A percentile compares a stretch with the other conserved stretches of the same genome.
phyloP scores from a whole-genome alignment of 208 protist genomes.

The Trypanosoma theileri region DNA sequence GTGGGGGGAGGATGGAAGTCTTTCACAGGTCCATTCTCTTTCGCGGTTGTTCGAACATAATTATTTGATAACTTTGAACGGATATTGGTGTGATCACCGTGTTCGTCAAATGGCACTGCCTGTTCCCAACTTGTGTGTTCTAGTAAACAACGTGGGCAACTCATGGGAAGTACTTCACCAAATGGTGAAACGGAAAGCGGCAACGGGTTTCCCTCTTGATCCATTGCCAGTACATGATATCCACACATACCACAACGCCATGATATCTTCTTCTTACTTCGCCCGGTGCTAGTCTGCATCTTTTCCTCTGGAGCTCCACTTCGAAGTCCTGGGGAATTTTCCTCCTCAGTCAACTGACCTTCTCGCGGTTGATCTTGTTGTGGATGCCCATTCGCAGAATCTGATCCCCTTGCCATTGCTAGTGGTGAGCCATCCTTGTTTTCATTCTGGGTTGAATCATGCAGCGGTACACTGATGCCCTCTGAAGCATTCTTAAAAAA shows the following conservation, averaged over 20 bases:
- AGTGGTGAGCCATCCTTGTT: too few relatives aligned
- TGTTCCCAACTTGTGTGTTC: constrained; percentile 72
- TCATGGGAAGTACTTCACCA: constrained; percentile 65
- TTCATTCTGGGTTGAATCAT: too few relatives aligned
- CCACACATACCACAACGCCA: constrained; percentile 82
- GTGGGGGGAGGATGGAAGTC: neutral
- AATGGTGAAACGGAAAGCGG: constrained; percentile 67
- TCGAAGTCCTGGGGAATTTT: too few relatives aligned
- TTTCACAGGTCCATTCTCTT: constrained; percentile 1
- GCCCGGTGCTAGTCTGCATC: neutral
- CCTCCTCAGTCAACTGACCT: too few relatives aligned
- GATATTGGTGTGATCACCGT: constrained; percentile 78
- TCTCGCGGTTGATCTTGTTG: too few relatives aligned
- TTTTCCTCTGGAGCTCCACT: neutral
- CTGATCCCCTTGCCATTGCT: too few relatives aligned
- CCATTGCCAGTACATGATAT: constrained; percentile 83
- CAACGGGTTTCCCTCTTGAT: constrained; percentile 69
- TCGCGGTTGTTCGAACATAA: constrained; percentile 29
- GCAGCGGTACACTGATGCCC: too few relatives aligned
- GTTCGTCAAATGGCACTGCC: constrained; percentile 64
- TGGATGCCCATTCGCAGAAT: too few relatives aligned
- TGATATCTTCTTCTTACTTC: constrained; percentile 39
- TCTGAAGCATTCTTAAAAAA: too few relatives aligned
- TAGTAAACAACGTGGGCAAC: constrained; percentile 72
- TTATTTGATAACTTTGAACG: constrained; percentile 74